Evolutionary conservation across 2,329 filamentous ascomycete species (phyloP).

Genomic region (Colletotrichum cuscutae): DNA sequence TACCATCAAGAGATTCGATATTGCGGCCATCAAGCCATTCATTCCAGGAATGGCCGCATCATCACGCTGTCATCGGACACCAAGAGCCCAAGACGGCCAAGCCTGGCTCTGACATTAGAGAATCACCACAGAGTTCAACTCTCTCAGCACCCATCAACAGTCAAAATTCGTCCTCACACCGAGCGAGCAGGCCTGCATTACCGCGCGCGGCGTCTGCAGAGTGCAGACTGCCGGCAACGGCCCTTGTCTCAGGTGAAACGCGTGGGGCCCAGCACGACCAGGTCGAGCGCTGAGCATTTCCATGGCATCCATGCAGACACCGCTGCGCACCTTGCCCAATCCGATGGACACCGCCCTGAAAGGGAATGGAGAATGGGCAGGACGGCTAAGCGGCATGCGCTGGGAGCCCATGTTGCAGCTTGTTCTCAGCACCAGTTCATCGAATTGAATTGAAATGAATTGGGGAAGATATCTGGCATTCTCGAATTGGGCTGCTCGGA

Average conservation of each 20-base stretch:
- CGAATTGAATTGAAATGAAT: background rate
- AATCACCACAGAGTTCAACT: background rate
- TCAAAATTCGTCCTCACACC: background rate
- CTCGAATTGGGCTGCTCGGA: slow-evolving; percentile 17
- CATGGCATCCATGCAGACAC: background rate
- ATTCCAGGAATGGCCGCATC: slow-evolving; percentile 5
- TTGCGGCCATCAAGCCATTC: background rate
- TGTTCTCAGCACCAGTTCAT: background rate
- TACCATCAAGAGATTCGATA: background rate
- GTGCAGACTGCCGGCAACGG: background rate
- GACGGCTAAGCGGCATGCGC: slow-evolving; percentile 1
- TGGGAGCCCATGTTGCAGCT: background rate
- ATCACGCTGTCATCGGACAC: background rate
- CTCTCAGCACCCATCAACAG: background rate
- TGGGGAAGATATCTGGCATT: background rate
- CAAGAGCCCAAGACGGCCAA: background rate
- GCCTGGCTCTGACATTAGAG: background rate
- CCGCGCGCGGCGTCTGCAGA: slow-evolving; percentile 24
- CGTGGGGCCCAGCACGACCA: background rate
- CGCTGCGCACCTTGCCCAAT: background rate
- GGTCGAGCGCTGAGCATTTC: slow-evolving; percentile 17
- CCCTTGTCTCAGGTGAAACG: slow-evolving; percentile 35
- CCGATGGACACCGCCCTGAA: background rate
- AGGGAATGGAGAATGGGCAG: background rate
- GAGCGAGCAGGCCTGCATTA: background rate